Conservation (phyloP, 2,329 filamentous ascomycete species). For the Exophiala sideris region DNA sequence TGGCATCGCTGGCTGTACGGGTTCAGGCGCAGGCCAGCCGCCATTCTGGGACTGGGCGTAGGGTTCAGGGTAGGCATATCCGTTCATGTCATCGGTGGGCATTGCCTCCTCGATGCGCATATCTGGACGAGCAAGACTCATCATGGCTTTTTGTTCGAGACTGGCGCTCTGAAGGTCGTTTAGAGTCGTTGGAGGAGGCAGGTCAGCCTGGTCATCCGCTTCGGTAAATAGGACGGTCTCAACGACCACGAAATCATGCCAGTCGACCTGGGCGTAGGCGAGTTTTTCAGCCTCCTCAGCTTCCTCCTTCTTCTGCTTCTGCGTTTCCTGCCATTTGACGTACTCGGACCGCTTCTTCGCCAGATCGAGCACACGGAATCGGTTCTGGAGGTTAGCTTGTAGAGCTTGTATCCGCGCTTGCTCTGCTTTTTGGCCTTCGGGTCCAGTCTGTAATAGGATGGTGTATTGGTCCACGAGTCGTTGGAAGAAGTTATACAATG, state of each 20-base stretch:
- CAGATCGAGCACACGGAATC: constrained; percentile 72
- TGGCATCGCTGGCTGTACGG: constrained; percentile 30
- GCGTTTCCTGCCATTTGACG: constrained; percentile 75
- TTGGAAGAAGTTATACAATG: constrained; percentile 92
- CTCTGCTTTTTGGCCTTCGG: constrained; percentile 68
- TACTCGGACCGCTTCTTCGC: constrained; percentile 86
- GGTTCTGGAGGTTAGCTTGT: constrained; percentile 71
- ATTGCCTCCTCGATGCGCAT: constrained; percentile 92
- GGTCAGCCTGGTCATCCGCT: constrained; percentile 76
- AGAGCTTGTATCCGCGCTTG: constrained; percentile 70
- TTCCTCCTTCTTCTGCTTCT: constrained; percentile 86
- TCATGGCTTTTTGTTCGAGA: constrained; percentile 88
- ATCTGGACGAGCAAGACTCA: constrained; percentile 72
- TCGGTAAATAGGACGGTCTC: constrained; percentile 93
- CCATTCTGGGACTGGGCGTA: constrained; percentile 40
- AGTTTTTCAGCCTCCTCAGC: constrained; percentile 77
- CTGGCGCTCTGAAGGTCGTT: constrained; percentile 92
- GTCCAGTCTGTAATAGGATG: constrained; percentile 66
- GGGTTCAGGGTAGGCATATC: constrained; percentile 51
- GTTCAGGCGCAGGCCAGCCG: constrained; percentile 34
- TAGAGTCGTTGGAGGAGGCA: constrained; percentile 84
- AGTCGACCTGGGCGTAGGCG: constrained; percentile 83
- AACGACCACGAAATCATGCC: constrained; percentile 95
- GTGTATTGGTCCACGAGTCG: constrained; percentile 91
- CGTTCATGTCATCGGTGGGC: constrained; percentile 66